Percentiles rank a stretch among this genome's conserved stretches.
phyloP scores from a whole-genome alignment of 192 early-diverging fungal species.

The Haplosporangium gracile region DNA sequence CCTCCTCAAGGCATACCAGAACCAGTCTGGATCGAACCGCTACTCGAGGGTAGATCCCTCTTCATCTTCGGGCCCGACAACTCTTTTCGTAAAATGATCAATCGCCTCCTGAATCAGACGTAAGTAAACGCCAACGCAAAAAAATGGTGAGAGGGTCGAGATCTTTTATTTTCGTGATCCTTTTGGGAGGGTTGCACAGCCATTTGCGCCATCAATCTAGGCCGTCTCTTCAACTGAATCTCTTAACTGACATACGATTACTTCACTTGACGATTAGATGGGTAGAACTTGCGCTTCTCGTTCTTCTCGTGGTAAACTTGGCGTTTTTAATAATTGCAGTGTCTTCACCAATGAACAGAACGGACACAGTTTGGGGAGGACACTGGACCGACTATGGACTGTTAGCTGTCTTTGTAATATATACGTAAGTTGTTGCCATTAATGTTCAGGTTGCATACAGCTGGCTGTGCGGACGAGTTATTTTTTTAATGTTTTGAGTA shows the following conservation, averaged over 20 bases:
- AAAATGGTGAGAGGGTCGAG: not conserved
- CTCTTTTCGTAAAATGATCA: slow-evolving; percentile 52
- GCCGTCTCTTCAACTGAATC: not conserved
- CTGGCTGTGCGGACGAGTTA: not conserved
- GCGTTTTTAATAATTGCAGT: slow-evolving; percentile 56
- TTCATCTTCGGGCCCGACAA: slow-evolving; percentile 62
- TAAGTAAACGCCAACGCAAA: slow-evolving; percentile 25
- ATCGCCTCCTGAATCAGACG: slow-evolving; percentile 57
- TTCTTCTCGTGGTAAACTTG: slow-evolving; percentile 60
- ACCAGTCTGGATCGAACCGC: slow-evolving; percentile 11
- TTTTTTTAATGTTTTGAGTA: not conserved
- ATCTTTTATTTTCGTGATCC: not conserved
- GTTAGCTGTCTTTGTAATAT: slow-evolving; percentile 61
- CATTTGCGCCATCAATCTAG: not conserved
- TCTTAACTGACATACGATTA: not conserved
- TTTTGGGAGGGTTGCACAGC: not conserved
- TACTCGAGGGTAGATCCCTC: slow-evolving; percentile 50
- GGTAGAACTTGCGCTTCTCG: slow-evolving; percentile 62
- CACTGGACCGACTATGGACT: slow-evolving; percentile 65
- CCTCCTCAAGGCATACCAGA: not conserved
- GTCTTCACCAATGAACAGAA: slow-evolving; percentile 35
- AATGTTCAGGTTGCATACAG: not conserved
- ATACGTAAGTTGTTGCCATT: slow-evolving; percentile 58
- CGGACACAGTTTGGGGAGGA: slow-evolving; percentile 54
- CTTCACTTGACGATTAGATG: slow-evolving; percentile 48